A percentile compares a stretch with the other conserved stretches of the same genome.
Evolutionary conservation across 2,329 filamentous ascomycete genomes (phyloP).

Genomic region (Trichophyton verrucosum): DNA sequence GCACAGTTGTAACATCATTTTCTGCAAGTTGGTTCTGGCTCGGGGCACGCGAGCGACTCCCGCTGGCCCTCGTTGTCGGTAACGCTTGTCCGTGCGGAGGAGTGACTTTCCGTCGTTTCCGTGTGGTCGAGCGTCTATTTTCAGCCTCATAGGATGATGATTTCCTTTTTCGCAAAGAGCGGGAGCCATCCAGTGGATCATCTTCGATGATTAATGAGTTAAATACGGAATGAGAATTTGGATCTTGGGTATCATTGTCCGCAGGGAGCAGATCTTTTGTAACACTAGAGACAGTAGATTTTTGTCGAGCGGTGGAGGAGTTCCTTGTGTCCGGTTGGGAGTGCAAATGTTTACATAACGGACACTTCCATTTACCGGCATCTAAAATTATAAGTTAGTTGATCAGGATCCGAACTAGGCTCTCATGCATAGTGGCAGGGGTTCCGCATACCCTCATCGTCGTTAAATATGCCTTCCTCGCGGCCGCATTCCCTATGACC

Average conservation of each 20-base stretch:
- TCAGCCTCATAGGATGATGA: slow-evolving; percentile 57
- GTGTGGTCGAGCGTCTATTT: slow-evolving; percentile 34
- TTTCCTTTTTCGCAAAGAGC: slow-evolving; percentile 72
- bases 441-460: slow-evolving; percentile 48
- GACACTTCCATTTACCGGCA: slow-evolving; percentile 49
- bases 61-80: not conserved
- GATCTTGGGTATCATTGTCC: slow-evolving; percentile 50
- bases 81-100: not conserved
- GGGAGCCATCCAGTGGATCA: slow-evolving; percentile 62
- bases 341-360: slow-evolving; percentile 39
- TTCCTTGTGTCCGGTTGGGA: slow-evolving; percentile 22
- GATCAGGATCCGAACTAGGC: not conserved
- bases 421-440: not conserved
- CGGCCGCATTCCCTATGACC: slow-evolving; percentile 86
- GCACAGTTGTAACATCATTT: slow-evolving; percentile 8
- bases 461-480: slow-evolving; percentile 50
- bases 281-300: slow-evolving; percentile 52
- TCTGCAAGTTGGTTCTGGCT: slow-evolving; percentile 4
- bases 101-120: slow-evolving; percentile 33
- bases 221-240: slow-evolving; percentile 66
- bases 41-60: slow-evolving; percentile 9
- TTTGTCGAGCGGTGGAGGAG: slow-evolving; percentile 27
- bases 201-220: slow-evolving; percentile 59
- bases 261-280: slow-evolving; percentile 61
- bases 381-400: slow-evolving; percentile 32